Base-by-base conservation (phyloP, 345 rosid genomes). In the Combretum micranthum region DNA sequence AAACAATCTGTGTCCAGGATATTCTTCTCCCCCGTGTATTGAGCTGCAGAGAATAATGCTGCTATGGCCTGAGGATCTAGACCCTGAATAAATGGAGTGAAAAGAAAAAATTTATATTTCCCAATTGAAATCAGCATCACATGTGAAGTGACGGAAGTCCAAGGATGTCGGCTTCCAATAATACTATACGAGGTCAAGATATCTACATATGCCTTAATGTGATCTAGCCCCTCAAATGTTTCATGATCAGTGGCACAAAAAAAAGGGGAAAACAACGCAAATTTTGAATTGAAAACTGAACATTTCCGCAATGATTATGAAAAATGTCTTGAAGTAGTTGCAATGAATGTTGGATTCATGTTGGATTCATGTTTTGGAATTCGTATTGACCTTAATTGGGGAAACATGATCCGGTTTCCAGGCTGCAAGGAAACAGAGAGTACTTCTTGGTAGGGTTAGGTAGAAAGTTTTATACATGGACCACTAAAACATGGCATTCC, bases 61-160 rank as follows among this genome's bases (percentile, higher is more conserved):
- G 99, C 77, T 77, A 93, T 80, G 8, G 91, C 80, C 63, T 89
- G 53, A 9, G 99, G 97, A 78, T 93, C 99, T 45, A 93, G 75
- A 22, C 99, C 97, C 99, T 89, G 61, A 68, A 70, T 4, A n/a
- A 42, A 52, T 18, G 37, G 13, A 14, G 49, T 46, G n/a, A 7
- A 4, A 32, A n/a, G n/a, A n/a, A n/a, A n/a, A n/a, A n/a, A n/a
- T n/a, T 32, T 32, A 3, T 25, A 25, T 0, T 25, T 7, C 9
- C 39, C 39, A 32, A 9, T 4, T 2, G 39, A 32, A 32, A 32
- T 32, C 39, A 32, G 39, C 39, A 32, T 32, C 39, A 32, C 39
- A 1, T 25, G 32, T 25, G 32, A 25, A 25, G 32, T 3, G 3
- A n/a, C n/a, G n/a, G 32, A 32, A 32, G 39, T 32, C 39, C 6